Base-by-base conservation (phyloP, 768 basidiomycete species). In the Infundibulicybe gibba region DNA sequence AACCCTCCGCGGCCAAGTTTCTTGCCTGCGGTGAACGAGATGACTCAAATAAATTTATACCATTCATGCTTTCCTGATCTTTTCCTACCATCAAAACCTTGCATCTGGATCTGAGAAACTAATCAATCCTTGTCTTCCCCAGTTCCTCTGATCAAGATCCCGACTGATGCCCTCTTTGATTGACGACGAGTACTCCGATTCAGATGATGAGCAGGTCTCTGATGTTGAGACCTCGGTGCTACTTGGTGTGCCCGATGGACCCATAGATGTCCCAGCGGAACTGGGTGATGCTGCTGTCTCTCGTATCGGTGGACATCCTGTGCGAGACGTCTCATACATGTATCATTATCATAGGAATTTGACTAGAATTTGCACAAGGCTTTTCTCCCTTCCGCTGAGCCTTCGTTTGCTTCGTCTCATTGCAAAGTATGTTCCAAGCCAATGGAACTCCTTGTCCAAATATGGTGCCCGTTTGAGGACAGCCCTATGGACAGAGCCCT, bases 21-120 rank as follows among this genome's bases (percentile, higher is more conserved):
- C 82, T 80, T 77, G 74, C 63, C 66, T 58, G 56, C 53, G 55
- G 54, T 55, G 63, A 68, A 71, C 51, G 60, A 85, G 89, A 90
- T 79, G 88, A 90, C 57, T 70, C 71, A 49, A 64, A 67, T 61
- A 66, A 69, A 65, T 61, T 59, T 73, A 71, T 87, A 87, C 90
- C 89, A 92, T 93, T 93, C 90, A 93, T 92, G 90, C 89, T 74
- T 85, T 74, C 70, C 90, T 92, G 90, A 91, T 68, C 58, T 59
- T 52, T 49, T 49, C 48, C 44, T 44, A n/a, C 44, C 50, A 41
- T 50, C 46, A 8, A 25, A 25, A 25, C 25, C 25, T 25, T 25
- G 25, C 25, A 25, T 43, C 40, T 48, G 40, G n/a, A 52, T 54
- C 46, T 49, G 47, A 50, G n/a, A 25, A 52, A 44, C 53, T 56